Percentiles rank a stretch among this genome's conserved stretches.
Conservation (phyloP, 441 rosid genomes). For the Macaranga tanarius region DNA sequence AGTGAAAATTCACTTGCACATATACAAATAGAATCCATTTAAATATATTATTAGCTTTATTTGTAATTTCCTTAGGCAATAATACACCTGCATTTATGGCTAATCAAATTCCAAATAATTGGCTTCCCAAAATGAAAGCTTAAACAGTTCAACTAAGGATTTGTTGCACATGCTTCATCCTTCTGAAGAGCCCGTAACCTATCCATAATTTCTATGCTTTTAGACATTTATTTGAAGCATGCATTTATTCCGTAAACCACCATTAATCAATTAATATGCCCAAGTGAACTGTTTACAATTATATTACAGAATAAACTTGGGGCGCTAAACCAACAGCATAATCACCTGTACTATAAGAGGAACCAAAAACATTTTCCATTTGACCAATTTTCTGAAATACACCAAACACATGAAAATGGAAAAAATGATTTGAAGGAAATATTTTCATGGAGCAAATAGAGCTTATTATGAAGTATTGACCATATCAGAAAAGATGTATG, state of each 20-base stretch:
- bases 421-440: too few relatives aligned
- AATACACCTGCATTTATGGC: neutral
- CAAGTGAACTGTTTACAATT: neutral
- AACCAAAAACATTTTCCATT: neutral
- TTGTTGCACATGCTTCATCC: neutral
- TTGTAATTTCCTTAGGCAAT: neutral
- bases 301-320: neutral
- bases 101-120: neutral
- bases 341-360: neutral
- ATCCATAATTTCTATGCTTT: neutral
- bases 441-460: too few relatives aligned
- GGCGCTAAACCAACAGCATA: neutral
- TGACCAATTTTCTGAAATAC: too few relatives aligned
- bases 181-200: neutral
- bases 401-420: too few relatives aligned
- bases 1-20: constrained; percentile 20
- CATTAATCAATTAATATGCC: neutral
- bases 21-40: neutral
- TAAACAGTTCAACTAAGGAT: neutral
- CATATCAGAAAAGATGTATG: constrained; percentile 3
- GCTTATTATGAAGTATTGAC: neutral
- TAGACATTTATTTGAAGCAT: neutral
- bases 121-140: neutral
- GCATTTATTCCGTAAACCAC: neutral
- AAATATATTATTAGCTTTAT: neutral